A percentile compares a stretch with the other conserved stretches of the same genome.
These are phyloP conservation scores for Sedum album DNA, from an alignment of 164 flowering plant species.

Conservation along the genomic window DNA sequence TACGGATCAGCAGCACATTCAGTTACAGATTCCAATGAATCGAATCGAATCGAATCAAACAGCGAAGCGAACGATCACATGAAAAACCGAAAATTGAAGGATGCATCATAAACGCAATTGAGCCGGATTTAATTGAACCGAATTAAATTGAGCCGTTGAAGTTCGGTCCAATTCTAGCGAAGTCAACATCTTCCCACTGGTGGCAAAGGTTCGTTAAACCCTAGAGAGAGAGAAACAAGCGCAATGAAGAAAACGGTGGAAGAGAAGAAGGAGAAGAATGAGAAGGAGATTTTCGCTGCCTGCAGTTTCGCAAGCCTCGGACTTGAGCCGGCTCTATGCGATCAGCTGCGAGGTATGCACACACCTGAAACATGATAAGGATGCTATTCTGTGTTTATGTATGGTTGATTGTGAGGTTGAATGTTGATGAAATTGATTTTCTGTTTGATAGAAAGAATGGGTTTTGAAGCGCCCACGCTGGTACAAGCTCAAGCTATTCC, in stretches of 20 bases:
- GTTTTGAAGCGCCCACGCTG: conserved; percentile 67
- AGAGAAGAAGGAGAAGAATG: conserved; percentile 10
- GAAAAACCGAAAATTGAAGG: not conserved
- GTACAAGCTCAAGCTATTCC: conserved; percentile 92
- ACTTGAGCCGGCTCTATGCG: conserved; percentile 54
- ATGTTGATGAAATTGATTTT: not conserved
- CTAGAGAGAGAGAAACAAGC: not conserved
- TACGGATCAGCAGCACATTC: not conserved
- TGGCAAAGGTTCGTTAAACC: not conserved
- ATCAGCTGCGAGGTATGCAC: conserved; percentile 60
- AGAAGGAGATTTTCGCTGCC: conserved; percentile 46
- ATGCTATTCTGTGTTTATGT: not conserved
- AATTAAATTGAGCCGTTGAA: not conserved
- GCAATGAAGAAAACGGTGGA: conserved; percentile 6
- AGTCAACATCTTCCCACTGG: no score
- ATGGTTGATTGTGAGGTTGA: not conserved
- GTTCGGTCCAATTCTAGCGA: not conserved
- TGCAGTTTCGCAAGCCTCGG: conserved; percentile 79
- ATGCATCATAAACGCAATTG: not conserved
- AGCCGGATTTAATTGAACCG: not conserved
- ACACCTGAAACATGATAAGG: no score
- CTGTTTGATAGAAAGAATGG: conserved; percentile 50
- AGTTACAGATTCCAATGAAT: not conserved
- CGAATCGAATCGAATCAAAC: not conserved
- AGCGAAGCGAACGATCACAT: not conserved